phyloP scores from a whole-genome alignment of 1,284 basidiomycete genomes.

The Puccinia triticina region DNA sequence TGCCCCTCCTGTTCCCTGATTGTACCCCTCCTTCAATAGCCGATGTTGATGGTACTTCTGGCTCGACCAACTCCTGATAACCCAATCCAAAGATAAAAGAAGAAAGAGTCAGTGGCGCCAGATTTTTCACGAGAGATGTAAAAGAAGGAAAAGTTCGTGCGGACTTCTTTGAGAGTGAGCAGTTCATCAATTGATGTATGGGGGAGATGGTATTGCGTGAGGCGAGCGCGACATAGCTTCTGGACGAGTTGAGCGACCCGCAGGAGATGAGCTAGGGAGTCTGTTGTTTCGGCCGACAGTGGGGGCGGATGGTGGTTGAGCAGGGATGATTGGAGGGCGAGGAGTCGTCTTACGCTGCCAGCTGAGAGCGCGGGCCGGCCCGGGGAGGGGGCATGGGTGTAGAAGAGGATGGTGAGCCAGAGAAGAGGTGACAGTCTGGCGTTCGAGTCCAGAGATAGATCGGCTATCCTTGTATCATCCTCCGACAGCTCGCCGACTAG shows the following conservation, averaged over 20 bases:
- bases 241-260: constrained; percentile 6
- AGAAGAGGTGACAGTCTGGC: constrained; percentile 27
- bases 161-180: constrained; percentile 22
- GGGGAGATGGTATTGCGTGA: not conserved
- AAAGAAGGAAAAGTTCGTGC: not conserved
- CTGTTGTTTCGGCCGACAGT: not conserved
- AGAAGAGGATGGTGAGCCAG: constrained; percentile 10
- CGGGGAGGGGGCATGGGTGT: not conserved
- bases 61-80: not conserved
- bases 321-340: not conserved
- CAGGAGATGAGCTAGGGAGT: not conserved
- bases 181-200: constrained; percentile 24
- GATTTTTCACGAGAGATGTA: not conserved
- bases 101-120: too few relatives aligned
- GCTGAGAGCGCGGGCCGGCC: not conserved
- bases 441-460: constrained; percentile 26
- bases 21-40: not conserved
- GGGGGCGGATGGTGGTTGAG: not conserved
- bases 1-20: too few relatives aligned
- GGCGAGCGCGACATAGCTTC: not conserved
- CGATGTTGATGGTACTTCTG: not conserved
- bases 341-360: not conserved
- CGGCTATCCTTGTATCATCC: not conserved
- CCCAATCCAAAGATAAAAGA: not conserved
- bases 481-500: not conserved